phyloP scores from a whole-genome alignment of 331 rosid genomes.

The Quercus phellos region DNA sequence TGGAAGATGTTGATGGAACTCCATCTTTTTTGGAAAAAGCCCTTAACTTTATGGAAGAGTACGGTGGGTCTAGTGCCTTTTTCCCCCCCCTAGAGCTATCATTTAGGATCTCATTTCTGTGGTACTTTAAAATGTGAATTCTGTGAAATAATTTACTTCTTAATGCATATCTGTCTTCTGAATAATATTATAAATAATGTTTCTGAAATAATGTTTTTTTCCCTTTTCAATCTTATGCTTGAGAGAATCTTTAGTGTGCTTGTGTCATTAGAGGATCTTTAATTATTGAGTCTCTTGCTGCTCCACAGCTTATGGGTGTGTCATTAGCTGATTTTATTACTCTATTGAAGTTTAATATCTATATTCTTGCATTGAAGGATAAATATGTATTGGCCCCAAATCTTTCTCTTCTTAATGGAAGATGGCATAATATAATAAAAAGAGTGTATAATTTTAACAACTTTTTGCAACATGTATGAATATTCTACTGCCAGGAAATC shows the following conservation, averaged over 20 bases:
- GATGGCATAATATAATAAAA: not conserved
- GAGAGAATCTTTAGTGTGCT: not conserved
- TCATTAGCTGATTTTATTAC: slow-evolving; percentile 1
- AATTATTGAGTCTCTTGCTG: not conserved
- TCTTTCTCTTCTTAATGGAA: not conserved
- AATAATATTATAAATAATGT: not conserved
- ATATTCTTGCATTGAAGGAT: not conserved
- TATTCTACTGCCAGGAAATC: not conserved
- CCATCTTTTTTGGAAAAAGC: slow-evolving; percentile 97
- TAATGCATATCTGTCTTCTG: not conserved
- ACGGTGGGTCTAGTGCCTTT: slow-evolving; percentile 49
- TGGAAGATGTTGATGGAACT: slow-evolving; percentile 93
- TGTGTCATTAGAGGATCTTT: not conserved
- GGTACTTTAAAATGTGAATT: not conserved
- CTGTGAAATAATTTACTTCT: not conserved
- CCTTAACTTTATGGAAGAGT: slow-evolving; percentile 65
- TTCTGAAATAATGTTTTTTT: not conserved
- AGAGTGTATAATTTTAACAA: not conserved
- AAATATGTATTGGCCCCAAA: not conserved
- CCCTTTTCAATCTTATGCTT: not conserved
- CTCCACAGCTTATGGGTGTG: not conserved
- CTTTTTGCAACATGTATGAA: not conserved
- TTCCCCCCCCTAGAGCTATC: not conserved
- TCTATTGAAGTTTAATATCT: not conserved
- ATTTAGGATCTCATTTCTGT: not conserved